These are phyloP conservation scores for Pleurotus giganteus DNA, from an alignment of 768 basidiomycete species.

Conservation along the genomic window DNA sequence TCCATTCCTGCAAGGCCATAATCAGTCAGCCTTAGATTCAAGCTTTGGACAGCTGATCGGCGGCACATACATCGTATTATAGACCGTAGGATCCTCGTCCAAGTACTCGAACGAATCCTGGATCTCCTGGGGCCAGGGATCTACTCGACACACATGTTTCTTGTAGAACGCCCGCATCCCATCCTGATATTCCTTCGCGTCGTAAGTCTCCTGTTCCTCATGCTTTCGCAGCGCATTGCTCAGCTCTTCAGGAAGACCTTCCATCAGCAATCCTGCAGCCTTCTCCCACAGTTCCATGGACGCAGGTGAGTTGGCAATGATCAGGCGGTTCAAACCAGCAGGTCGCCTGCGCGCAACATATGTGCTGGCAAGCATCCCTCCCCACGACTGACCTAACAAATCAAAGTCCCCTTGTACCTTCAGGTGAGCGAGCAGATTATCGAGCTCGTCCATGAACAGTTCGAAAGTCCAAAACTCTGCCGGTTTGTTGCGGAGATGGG, in stretches of 20 bases:
- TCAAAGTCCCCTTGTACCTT: constrained; percentile 41
- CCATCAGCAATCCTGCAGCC: constrained; percentile 25
- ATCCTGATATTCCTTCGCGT: constrained; percentile 41
- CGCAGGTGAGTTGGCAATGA: constrained; percentile 45
- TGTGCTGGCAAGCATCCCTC: constrained; percentile 47
- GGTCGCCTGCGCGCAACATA: constrained; percentile 37
- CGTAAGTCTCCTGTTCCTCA: constrained; percentile 42
- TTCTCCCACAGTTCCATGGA: constrained; percentile 42
- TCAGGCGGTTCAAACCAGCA: constrained; percentile 40
- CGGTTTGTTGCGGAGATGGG: constrained; percentile 48
- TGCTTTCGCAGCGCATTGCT: constrained; percentile 39
- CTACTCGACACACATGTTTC: constrained; percentile 38
- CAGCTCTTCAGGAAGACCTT: constrained; percentile 37
- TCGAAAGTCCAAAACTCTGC: constrained; percentile 50
- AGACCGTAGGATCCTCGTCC: constrained; percentile 47
- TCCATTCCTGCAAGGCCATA: constrained; percentile 29
- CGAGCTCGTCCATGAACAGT: constrained; percentile 52
- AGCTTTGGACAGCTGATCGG: not conserved
- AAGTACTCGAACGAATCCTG: constrained; percentile 27
- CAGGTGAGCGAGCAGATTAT: constrained; percentile 43
- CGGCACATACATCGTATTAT: constrained; percentile 45
- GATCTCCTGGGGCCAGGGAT: constrained; percentile 44
- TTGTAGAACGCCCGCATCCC: constrained; percentile 41
- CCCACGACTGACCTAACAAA: constrained; percentile 50
- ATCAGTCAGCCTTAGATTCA: constrained; percentile 4